phyloP scores from a whole-genome alignment of 768 basidiomycete genomes.

The Termitomyces sp. region DNA sequence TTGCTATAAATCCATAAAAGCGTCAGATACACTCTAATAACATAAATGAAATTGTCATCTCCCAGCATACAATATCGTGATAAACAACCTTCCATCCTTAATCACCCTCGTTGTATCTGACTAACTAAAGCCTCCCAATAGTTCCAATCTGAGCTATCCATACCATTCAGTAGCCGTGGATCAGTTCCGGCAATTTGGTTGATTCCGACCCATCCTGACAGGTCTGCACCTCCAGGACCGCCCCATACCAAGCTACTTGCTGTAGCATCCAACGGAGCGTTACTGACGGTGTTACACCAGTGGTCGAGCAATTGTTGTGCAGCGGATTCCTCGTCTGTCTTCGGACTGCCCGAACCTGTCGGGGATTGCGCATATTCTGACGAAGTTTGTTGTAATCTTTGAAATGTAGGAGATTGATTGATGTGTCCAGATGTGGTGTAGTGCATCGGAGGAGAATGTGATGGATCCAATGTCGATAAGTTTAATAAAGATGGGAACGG shows the following conservation, averaged over 20 bases:
- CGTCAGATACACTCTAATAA: neutral
- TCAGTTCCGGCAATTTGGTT: slow-evolving; percentile 41
- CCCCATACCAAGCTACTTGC: slow-evolving; percentile 58
- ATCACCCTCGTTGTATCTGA: slow-evolving; percentile 44
- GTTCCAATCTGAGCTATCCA: slow-evolving; percentile 69
- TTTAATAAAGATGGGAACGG: slow-evolving; percentile 28
- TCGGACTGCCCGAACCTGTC: slow-evolving; percentile 66
- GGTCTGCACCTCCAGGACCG: slow-evolving; percentile 52
- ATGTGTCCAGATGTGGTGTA: slow-evolving; percentile 23
- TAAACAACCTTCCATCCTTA: neutral
- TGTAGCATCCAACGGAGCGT: slow-evolving; percentile 51
- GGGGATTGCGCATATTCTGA: slow-evolving; percentile 54
- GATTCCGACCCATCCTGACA: slow-evolving; percentile 55
- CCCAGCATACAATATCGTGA: neutral
- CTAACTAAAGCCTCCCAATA: slow-evolving; percentile 83
- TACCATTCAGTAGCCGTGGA: slow-evolving; percentile 39
- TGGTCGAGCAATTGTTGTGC: slow-evolving; percentile 80
- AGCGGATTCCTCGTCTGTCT: slow-evolving; percentile 68
- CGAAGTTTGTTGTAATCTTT: slow-evolving; percentile 52
- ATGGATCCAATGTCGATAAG: slow-evolving; percentile 19
- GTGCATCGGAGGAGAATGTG: slow-evolving; percentile 25
- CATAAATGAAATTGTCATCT: neutral
- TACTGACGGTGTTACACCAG: slow-evolving; percentile 81
- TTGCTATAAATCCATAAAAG: no score
- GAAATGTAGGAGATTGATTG: slow-evolving; percentile 52